Percentiles rank a stretch among this genome's conserved stretches.
phyloP scores from a whole-genome alignment of 352 stramenopile genomes.

The Phytophthora megakarya region DNA sequence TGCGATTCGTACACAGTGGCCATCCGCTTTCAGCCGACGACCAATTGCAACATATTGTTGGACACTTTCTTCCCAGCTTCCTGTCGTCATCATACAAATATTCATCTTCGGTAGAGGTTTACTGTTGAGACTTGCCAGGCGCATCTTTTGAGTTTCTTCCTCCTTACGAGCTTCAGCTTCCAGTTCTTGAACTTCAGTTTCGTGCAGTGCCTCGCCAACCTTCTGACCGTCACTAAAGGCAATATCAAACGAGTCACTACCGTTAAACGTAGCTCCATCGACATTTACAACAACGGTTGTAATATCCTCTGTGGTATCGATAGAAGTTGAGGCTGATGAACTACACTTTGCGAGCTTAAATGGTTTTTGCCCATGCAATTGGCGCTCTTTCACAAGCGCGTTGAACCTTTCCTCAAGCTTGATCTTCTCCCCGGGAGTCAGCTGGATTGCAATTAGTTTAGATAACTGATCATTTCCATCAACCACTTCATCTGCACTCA shows the following conservation, averaged over 20 bases:
- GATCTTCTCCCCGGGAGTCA: conserved; percentile 45
- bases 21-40: conserved; percentile 67
- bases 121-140: conserved; percentile 26
- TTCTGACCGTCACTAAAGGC: conserved; percentile 35
- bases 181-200: conserved; percentile 33
- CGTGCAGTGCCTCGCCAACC: conserved; percentile 29
- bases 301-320: conserved; percentile 9
- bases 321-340: not conserved
- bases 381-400: conserved; percentile 46
- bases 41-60: conserved; percentile 82
- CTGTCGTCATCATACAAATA: conserved; percentile 72
- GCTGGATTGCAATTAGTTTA: conserved; percentile 49
- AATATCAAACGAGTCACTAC: conserved; percentile 40
- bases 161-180: conserved; percentile 27
- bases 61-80: conserved; percentile 71
- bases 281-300: conserved; percentile 24
- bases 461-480: conserved; percentile 30
- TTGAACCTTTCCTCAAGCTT: conserved; percentile 46
- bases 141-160: conserved; percentile 32
- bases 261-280: conserved; percentile 36
- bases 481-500: conserved; percentile 53
- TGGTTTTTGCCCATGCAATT: conserved; percentile 19
- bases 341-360: conserved; percentile 26
- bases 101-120: conserved; percentile 62
- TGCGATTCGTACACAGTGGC: conserved; percentile 91